Base-by-base conservation (phyloP, 805 yeast species). In the Wickerhamiella occidentalis region DNA sequence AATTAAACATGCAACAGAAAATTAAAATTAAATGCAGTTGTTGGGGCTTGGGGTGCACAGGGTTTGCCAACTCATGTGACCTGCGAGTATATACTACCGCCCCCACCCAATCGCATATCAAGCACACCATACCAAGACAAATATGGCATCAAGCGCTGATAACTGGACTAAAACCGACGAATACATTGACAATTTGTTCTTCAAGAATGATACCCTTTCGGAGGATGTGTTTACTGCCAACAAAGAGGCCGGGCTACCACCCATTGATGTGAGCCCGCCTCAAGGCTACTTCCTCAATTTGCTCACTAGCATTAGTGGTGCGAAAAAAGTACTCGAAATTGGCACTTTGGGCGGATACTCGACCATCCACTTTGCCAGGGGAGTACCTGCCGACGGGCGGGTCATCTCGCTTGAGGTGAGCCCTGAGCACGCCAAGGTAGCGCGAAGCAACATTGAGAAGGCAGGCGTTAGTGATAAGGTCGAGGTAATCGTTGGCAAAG, bases 341-440 rank as follows among this genome's bases (percentile, higher is more conserved):
- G 47, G 47, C 4, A 44, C 47, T 15, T 35, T 44, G 7, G 47
- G 47, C 18, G 47, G 40, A 6, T 44, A 33, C 17, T 44, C 47
- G 30, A 44, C 47, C n/a, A 44, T 44, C 29, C 37, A 44, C 29
- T 44, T 44, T 44, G 47, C 47, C 17, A 19, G 37, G 40, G 33
- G 40, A 21, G 5, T 44, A 22, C 47, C 47, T 35, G 15, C 17
- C 18, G 47, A 35, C n/a, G 47, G 47, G 11, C 23, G 30, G 22
- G 47, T 44, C 17, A 25, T 33, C 9, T 28, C 47, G 22, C 40
- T 44, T 18, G 47, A 44, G 30, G 18, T 30, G 9, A 44, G 21
- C 35, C 41, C 26, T 15, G 35, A 45, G 28, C 47, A 45, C 35
- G 47, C 47, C 28, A 36, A 45, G 4, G 40, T 45, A 5, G 40